Evolutionary conservation across 75 land plant genomes (phyloP).

Genomic region (Isoetes taiwanensis): DNA sequence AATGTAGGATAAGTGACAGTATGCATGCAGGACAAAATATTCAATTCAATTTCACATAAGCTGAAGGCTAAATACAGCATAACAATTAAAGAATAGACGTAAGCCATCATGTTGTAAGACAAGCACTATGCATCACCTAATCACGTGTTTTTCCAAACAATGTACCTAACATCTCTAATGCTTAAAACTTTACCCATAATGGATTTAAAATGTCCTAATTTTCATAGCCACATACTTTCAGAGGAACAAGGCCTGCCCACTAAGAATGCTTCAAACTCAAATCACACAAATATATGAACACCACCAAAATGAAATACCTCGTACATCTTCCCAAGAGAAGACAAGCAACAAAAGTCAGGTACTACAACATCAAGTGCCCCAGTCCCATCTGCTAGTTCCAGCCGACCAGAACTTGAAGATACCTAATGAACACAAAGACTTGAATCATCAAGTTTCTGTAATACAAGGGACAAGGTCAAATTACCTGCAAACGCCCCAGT

Average conservation of each 20-base stretch:
- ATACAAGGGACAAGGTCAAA: neutral
- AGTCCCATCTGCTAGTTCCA: conserved; percentile 53
- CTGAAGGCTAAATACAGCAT: neutral
- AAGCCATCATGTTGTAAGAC: neutral
- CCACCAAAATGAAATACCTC: conserved; percentile 27
- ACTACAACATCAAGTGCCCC: conserved; percentile 45
- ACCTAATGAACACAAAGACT: neutral
- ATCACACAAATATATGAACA: neutral
- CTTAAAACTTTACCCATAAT: neutral
- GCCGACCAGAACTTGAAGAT: conserved; percentile 36
- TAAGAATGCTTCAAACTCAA: neutral
- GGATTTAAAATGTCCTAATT: neutral
- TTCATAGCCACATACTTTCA: too few species aligned
- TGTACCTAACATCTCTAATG: neutral
- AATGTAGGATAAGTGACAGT: neutral
- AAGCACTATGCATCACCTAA: too few species aligned
- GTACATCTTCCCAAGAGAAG: conserved; percentile 19
- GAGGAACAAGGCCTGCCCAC: too few species aligned
- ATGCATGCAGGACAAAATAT: neutral
- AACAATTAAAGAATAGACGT: neutral
- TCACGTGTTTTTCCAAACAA: neutral
- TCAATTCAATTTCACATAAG: neutral
- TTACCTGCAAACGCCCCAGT: conserved; percentile 27
- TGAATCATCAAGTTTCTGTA: too few species aligned
- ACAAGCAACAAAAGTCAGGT: conserved; percentile 33